Evolutionary conservation across 192 early-diverging fungal genomes (phyloP), one percentile per base, ranked within the genome.

Genomic region (Coemansia sp.): DNA sequence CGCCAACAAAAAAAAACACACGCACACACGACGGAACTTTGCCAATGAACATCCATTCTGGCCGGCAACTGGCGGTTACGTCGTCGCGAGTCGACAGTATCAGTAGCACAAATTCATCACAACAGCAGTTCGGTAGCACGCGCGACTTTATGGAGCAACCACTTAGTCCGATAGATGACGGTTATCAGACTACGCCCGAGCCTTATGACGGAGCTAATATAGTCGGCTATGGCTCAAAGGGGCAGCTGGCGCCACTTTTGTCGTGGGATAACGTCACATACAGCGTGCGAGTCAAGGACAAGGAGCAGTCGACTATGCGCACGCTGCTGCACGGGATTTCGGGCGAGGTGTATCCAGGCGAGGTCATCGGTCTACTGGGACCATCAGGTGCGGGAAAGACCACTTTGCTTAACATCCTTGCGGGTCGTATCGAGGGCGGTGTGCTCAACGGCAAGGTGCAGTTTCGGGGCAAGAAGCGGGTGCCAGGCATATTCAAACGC

Each of bases 301-400:
- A 78, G 67, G 42, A 78, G 53, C 66, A 78, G 64, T 28, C 67
- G 11, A 60, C 39, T 26, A 85, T 75, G 75, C 81, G 84, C 67
- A 60, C 75, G 59, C 81, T 95, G 13, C 68, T 95, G 32, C 78
- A 91, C 17, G 85, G 84, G 11, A 88, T 96, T 4, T 86, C 86
- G 26, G 96, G 96, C 33, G 71, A 88, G 19, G 93, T 93, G 6
- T 78, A 86, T 17, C 91, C 95, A 0, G 96, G 96, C 50, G 86
- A 96, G 67, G 88, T 98, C 8, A 88, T 95, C 87, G 96, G 95
- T 13, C 93, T 98, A 38, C 91, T 98, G 87, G 96, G 95, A 7
- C 92, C 91, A 10, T 94, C 93, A 21, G 94, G 94, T 5, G 96
- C 96, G 0, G 96, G 96, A 11, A 98, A 98, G 74, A 95, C 96